A percentile compares a stretch with the other conserved stretches of the same genome.
These are phyloP conservation scores for Phytopythium helicoides DNA, from an alignment of 352 stramenopile species.

Conservation along the genomic window DNA sequence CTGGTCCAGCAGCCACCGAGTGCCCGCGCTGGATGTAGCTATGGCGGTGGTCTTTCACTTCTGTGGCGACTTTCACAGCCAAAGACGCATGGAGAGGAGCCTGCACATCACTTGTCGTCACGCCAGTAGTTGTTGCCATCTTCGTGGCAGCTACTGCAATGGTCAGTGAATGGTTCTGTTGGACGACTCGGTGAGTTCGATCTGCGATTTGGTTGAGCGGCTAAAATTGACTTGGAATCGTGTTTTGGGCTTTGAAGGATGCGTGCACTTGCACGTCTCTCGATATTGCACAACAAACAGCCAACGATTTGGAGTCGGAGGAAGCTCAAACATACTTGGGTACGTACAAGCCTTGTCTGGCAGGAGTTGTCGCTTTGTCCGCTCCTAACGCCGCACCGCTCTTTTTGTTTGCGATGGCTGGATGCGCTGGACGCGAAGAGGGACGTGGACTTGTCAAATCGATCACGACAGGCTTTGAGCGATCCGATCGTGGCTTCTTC, in stretches of 20 bases:
- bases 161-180: background rate
- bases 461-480: background rate
- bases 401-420: background rate
- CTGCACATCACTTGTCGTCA: too few species aligned
- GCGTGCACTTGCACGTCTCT: too few species aligned
- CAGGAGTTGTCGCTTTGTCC: background rate
- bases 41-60: conserved; percentile 19
- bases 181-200: too few species aligned
- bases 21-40: conserved; percentile 59
- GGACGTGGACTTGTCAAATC: too few species aligned
- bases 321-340: conserved; percentile 10
- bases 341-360: conserved; percentile 8
- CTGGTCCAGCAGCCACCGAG: conserved; percentile 34
- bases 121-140: background rate
- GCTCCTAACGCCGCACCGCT: background rate
- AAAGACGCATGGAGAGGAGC: too few species aligned
- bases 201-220: too few species aligned
- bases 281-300: background rate
- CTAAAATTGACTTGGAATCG: too few species aligned
- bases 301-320: too few species aligned
- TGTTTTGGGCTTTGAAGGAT: too few species aligned
- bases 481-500: background rate
- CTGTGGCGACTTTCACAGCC: too few species aligned
- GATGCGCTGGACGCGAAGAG: background rate
- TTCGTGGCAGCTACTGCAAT: background rate